Evolutionary conservation across 768 basidiomycete genomes (phyloP).

Genomic region (Leccinum uliginosum): DNA sequence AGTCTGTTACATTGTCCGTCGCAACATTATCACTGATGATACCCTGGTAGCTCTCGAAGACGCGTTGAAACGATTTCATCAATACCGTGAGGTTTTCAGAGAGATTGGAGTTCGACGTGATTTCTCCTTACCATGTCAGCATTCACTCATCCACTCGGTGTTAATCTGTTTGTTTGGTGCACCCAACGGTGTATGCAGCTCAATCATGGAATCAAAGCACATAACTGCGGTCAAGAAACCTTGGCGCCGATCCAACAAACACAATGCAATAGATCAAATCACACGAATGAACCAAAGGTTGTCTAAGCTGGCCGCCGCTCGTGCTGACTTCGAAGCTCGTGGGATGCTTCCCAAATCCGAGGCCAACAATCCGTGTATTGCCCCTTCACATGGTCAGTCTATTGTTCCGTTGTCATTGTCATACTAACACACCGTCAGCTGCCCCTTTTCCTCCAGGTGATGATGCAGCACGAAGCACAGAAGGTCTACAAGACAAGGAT

Average conservation of each 20-base stretch:
- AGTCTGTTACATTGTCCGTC: not conserved
- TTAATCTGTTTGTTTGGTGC: constrained; percentile 27
- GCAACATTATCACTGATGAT: not conserved
- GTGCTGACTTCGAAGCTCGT: not conserved
- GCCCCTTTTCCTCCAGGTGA: not conserved
- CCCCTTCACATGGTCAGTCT: too few relatives aligned
- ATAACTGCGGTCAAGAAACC: constrained; percentile 35
- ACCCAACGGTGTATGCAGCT: constrained; percentile 34
- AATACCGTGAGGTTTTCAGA: not conserved
- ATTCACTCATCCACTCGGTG: constrained; percentile 1
- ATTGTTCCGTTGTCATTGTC: not conserved
- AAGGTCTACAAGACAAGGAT: not conserved
- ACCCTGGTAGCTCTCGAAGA: not conserved
- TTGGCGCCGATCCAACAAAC: not conserved
- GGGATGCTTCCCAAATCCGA: not conserved
- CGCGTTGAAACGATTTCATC: not conserved
- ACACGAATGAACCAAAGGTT: not conserved
- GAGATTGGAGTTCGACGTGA: not conserved
- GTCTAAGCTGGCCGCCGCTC: not conserved
- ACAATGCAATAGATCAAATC: not conserved
- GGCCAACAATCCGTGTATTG: not conserved
- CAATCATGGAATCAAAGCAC: constrained; percentile 34
- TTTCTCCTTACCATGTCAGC: not conserved
- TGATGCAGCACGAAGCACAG: not conserved
- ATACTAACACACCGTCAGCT: not conserved